Evolutionary conservation across 2,329 filamentous ascomycete species (phyloP).

Genomic region (Cadophora malorum): DNA sequence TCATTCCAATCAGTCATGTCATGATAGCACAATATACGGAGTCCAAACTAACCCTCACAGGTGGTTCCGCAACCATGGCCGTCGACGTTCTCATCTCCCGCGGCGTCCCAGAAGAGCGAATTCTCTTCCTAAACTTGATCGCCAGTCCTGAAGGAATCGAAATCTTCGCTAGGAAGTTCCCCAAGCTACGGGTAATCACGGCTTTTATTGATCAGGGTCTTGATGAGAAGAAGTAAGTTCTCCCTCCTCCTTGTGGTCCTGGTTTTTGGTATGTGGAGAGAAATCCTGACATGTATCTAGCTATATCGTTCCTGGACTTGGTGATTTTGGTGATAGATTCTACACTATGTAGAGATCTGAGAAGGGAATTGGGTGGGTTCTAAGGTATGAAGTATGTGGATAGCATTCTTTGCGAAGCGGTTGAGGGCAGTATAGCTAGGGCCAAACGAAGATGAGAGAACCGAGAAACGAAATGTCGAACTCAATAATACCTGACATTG

Average conservation of each 20-base stretch:
- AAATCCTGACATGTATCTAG: slow-evolving; percentile 54
- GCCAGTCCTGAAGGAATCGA: slow-evolving; percentile 93
- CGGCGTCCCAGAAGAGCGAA: slow-evolving; percentile 93
- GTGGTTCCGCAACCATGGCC: slow-evolving; percentile 94
- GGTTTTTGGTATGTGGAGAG: slow-evolving; percentile 10
- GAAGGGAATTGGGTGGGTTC: background rate
- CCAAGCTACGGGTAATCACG: slow-evolving; percentile 88
- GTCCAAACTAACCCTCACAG: too few species aligned
- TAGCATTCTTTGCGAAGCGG: background rate
- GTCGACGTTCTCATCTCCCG: slow-evolving; percentile 89
- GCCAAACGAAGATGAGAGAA: background rate
- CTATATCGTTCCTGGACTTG: slow-evolving; percentile 92
- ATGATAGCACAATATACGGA: too few species aligned
- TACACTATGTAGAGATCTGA: slow-evolving; percentile 75
- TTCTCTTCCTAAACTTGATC: slow-evolving; percentile 95
- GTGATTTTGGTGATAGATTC: slow-evolving; percentile 95
- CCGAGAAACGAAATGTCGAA: background rate
- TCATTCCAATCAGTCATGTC: too few species aligned
- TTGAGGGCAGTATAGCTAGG: background rate
- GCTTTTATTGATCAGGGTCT: slow-evolving; percentile 96
- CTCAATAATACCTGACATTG: background rate
- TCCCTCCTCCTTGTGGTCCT: background rate
- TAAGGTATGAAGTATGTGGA: slow-evolving; percentile 3
- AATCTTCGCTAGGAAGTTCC: slow-evolving; percentile 88
- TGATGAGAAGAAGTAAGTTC: slow-evolving; percentile 90